These are phyloP conservation scores for Diddensiella santjacobensis DNA, from an alignment of 805 yeast genomes.

Conservation along the genomic window DNA sequence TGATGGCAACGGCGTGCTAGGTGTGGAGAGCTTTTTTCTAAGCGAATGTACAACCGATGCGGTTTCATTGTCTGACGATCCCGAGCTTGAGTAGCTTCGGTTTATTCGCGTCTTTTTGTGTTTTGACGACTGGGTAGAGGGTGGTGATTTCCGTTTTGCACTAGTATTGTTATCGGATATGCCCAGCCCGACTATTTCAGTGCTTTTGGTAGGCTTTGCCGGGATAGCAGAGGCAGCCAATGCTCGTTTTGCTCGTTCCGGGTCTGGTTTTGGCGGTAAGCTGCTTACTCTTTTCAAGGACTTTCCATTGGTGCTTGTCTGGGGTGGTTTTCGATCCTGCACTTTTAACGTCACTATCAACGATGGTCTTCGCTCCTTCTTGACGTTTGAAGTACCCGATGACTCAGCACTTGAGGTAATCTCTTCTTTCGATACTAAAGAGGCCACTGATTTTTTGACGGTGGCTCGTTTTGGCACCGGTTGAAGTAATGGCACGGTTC, in stretches of 20 bases:
- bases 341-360: constrained; percentile 16
- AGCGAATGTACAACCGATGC: background rate
- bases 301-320: background rate
- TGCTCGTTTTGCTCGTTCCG: constrained; percentile 1
- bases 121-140: background rate
- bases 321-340: background rate
- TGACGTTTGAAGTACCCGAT: background rate
- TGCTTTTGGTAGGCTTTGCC: background rate
- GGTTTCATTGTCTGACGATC: constrained; percentile 8
- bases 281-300: background rate
- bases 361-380: constrained; percentile 11
- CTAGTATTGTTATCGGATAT: background rate
- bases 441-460: background rate
- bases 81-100: constrained; percentile 19
- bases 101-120: constrained; percentile 4
- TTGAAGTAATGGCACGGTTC: constrained; percentile 6
- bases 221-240: background rate
- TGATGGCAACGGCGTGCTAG: background rate
- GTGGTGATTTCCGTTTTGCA: background rate
- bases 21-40: background rate
- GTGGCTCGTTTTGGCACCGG: constrained; percentile 17
- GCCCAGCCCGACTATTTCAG: constrained; percentile 1
- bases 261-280: background rate
- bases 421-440: background rate
- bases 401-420: background rate